Conservation (phyloP, 2,329 filamentous ascomycete species). For the Diaporthe aspalathi region DNA sequence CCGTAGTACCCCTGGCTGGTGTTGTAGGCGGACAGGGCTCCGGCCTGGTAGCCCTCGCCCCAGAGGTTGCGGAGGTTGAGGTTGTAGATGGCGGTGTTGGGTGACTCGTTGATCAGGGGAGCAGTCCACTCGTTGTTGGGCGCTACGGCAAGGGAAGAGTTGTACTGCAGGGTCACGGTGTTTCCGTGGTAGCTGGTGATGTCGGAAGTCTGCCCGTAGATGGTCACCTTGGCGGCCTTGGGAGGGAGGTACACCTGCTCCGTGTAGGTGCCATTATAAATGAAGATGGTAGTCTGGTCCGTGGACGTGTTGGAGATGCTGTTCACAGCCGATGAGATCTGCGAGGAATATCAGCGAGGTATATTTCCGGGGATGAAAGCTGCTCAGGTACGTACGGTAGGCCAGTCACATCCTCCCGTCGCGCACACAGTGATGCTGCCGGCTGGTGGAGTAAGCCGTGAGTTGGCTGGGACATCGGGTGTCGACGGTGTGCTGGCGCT, state of each 20-base stretch:
- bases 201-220: slow-evolving; percentile 65
- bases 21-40: slow-evolving; percentile 63
- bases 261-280: slow-evolving; percentile 61
- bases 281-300: slow-evolving; percentile 24
- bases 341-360: not conserved
- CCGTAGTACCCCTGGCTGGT: slow-evolving; percentile 67
- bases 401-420: slow-evolving; percentile 32
- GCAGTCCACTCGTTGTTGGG: slow-evolving; percentile 47
- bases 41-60: slow-evolving; percentile 60
- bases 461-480: not conserved
- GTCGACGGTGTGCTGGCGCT: not conserved
- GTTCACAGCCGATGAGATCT: slow-evolving; percentile 32
- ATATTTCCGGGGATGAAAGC: not conserved
- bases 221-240: slow-evolving; percentile 59
- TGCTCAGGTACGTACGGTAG: not conserved
- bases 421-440: slow-evolving; percentile 33
- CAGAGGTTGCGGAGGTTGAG: slow-evolving; percentile 64
- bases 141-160: slow-evolving; percentile 4
- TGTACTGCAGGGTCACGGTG: slow-evolving; percentile 46
- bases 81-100: slow-evolving; percentile 65
- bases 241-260: slow-evolving; percentile 66
- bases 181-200: slow-evolving; percentile 60
- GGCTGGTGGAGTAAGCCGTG: slow-evolving; percentile 21
- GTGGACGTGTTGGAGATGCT: slow-evolving; percentile 34
- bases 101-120: slow-evolving; percentile 57